Conservation (phyloP, 108 stramenopile species). For the Stephanodiscus triporus region DNA sequence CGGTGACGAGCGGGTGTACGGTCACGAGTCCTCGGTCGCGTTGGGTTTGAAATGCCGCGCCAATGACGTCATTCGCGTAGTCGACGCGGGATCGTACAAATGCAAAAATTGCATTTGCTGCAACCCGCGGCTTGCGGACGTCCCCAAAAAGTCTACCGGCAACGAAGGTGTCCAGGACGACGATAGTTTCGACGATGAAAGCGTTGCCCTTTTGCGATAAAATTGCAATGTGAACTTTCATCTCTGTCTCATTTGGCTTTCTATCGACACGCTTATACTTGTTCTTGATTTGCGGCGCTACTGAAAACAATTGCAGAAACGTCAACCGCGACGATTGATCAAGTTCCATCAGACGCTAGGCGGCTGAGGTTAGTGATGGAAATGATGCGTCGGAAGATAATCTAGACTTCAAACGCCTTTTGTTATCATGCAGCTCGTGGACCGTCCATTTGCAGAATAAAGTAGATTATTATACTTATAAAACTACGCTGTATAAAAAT, state of each 20-base stretch:
- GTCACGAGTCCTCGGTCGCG: neutral
- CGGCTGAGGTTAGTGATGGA: no score
- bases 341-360: no score
- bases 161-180: neutral
- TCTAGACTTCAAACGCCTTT: neutral
- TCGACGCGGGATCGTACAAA: neutral
- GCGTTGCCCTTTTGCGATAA: neutral
- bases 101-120: constrained; percentile 13
- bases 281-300: no score
- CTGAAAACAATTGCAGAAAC: no score
- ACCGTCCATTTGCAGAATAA: no score
- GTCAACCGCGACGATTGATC: no score
- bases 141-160: neutral
- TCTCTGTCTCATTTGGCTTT: no score
- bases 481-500: no score
- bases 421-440: neutral
- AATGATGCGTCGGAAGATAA: no score
- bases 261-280: no score
- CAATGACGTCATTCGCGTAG: neutral
- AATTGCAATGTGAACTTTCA: no score
- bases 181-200: constrained; percentile 3
- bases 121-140: neutral
- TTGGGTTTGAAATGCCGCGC: constrained; percentile 2
- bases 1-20: neutral
- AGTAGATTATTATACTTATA: no score